Evolutionary conservation across 345 rosid genomes (phyloP), one percentile per base, ranked within the genome.

Genomic region (Linum tenue): DNA sequence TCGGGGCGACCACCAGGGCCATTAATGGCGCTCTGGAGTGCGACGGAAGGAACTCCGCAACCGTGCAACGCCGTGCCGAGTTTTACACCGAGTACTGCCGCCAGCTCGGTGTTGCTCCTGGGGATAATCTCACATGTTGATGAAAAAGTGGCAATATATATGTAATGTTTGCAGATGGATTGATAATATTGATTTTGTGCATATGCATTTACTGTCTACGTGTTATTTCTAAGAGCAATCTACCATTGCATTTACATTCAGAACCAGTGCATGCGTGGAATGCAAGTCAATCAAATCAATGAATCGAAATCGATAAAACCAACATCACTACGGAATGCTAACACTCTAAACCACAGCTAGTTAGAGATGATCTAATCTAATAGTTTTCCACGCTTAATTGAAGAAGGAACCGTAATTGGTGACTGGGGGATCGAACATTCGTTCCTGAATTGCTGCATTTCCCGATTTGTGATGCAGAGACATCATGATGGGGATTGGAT

Each of bases 401-500:
- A 15, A 11, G 12, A 48, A 48, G 10, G 11, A 48, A 48, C 53
- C 53, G 14, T 48, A 48, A 48, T 48, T 48, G 31, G 31, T 22
- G 31, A 22, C 31, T 22, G 31, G 31, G 3, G 14, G 14, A 1
- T 43, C 50, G 6, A 43, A 11, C 50, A 7, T 43, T 43, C 50
- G 50, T 5, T 43, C 50, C 14, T 48, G 53, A 9, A 48, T 48
- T 48, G 3, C 53, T 48, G 53, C 53, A 48, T 48, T 48, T 48
- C 53, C 53, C 53, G 15, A 48, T 5, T 44, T 7, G 51, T 44
- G 51, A 7, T 44, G n/a, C 53, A 41, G 2, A 40, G n/a, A 17
- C 50, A 37, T 91, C 90, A 86, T 38, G 72, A 80, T 69, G 77
- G 81, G 57, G 77, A 69, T 69, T 79, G 83, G 63, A 90, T 76